phyloP scores from a whole-genome alignment of 495 filamentous ascomycete species.

The Podospora bellae-mahoneyi region DNA sequence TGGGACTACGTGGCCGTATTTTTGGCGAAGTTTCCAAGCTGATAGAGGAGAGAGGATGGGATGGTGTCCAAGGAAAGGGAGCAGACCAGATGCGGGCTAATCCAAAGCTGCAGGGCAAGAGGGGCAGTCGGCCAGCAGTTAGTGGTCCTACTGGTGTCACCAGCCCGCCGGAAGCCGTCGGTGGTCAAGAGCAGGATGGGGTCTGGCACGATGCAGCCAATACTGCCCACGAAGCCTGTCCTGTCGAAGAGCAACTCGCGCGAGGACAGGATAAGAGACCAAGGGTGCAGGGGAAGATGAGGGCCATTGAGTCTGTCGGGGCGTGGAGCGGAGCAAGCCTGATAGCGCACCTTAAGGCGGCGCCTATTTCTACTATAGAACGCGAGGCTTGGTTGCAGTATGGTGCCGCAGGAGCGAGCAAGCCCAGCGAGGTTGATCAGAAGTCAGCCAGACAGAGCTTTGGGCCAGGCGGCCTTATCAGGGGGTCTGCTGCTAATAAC shows the following conservation, averaged over 20 bases:
- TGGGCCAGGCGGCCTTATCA: constrained; percentile 53
- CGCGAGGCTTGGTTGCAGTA: constrained; percentile 77
- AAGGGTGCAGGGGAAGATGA: constrained; percentile 55
- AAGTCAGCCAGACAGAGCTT: constrained; percentile 57
- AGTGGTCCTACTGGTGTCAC: constrained; percentile 22
- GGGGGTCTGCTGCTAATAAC: constrained; percentile 49
- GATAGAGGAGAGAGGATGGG: constrained; percentile 70
- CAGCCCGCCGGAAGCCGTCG: constrained; percentile 3
- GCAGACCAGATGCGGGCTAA: constrained; percentile 54
- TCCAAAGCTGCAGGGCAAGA: constrained; percentile 46
- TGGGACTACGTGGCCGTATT: constrained; percentile 76
- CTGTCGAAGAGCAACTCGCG: constrained; percentile 61
- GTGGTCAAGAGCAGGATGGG: constrained; percentile 26
- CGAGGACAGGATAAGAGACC: constrained; percentile 47
- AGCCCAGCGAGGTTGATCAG: constrained; percentile 56
- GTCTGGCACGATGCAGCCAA: constrained; percentile 44
- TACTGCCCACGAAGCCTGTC: constrained; percentile 52
- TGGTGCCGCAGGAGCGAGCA: constrained; percentile 67
- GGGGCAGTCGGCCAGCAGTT: constrained; percentile 34
- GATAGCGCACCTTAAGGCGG: constrained; percentile 70
- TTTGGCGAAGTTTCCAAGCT: constrained; percentile 67
- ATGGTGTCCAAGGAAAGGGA: constrained; percentile 61
- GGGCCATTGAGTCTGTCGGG: constrained; percentile 78
- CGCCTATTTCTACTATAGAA: constrained; percentile 78
- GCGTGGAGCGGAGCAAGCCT: constrained; percentile 88